Percentiles rank a stretch among this genome's conserved stretches.
phyloP scores from a whole-genome alignment of 2,329 filamentous ascomycete species.

The Macroventuria anomochaeta region DNA sequence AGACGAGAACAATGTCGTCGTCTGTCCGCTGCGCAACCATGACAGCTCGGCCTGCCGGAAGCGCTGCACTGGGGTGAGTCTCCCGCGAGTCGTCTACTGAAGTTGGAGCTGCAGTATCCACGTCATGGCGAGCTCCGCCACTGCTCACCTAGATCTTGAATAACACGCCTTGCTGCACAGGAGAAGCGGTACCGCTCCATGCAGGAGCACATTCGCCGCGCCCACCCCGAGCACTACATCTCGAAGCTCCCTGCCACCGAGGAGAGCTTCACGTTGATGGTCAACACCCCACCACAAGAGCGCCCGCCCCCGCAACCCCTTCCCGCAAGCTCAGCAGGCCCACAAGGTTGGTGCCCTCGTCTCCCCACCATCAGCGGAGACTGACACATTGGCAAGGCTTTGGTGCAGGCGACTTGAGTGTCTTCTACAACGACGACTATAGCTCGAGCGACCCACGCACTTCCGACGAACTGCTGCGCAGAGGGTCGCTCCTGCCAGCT shows the following conservation, averaged over 20 bases:
- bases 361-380: constrained; percentile 41
- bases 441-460: constrained; percentile 71
- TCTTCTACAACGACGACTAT: constrained; percentile 70
- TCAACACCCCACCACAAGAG: constrained; percentile 84
- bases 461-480: constrained; percentile 71
- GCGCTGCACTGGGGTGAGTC: constrained; percentile 95
- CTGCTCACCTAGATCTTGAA: constrained; percentile 22
- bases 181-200: constrained; percentile 97
- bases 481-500: constrained; percentile 68
- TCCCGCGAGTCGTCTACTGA: constrained; percentile 18
- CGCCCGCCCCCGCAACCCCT: constrained; percentile 62
- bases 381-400: constrained; percentile 54
- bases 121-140: constrained; percentile 30
- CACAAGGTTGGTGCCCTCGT: constrained; percentile 41
- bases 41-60: constrained; percentile 97
- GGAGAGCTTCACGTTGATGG: constrained; percentile 94
- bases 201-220: constrained; percentile 98
- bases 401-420: constrained; percentile 64
- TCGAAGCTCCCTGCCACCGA: constrained; percentile 97
- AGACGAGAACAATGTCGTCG: constrained; percentile 93
- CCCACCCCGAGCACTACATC: constrained; percentile 96
- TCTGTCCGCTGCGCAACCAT: constrained; percentile 93
- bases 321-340: constrained; percentile 48
- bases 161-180: constrained; percentile 58
- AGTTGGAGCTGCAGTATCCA: constrained; percentile 17